Conservation (phyloP, 176 grass and related monocot species). For the Rhynchospora breviuscula region DNA sequence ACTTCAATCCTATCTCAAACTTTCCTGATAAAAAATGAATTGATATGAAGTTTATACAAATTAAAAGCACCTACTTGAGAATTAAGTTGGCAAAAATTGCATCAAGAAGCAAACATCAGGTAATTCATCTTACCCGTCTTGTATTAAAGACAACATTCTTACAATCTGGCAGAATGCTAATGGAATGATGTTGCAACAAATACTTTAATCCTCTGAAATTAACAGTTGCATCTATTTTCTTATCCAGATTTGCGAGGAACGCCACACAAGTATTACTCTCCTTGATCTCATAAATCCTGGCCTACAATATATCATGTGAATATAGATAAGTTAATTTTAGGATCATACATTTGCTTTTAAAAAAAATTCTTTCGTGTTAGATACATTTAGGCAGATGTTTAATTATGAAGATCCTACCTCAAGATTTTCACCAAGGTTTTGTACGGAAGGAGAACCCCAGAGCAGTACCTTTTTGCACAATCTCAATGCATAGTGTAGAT, state of each 20-base stretch:
- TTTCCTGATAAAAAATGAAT: background rate
- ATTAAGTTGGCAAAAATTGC: background rate
- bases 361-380: background rate
- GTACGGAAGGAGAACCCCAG: constrained; percentile 29
- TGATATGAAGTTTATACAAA: background rate
- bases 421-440: constrained; percentile 32
- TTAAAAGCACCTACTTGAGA: background rate
- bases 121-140: constrained; percentile 36
- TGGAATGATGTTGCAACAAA: constrained; percentile 52
- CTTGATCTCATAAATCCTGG: constrained; percentile 39
- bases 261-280: constrained; percentile 65
- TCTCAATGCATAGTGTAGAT: constrained; percentile 57
- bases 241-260: constrained; percentile 72
- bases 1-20: background rate
- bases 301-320: constrained; percentile 30
- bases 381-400: background rate
- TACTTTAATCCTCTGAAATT: constrained; percentile 55
- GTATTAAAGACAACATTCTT: constrained; percentile 76
- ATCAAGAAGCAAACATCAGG: background rate
- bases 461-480: constrained; percentile 64
- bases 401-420: constrained; percentile 35
- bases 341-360: background rate
- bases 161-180: constrained; percentile 85
- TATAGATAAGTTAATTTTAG: background rate
- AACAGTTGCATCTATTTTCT: constrained; percentile 50